phyloP scores from a whole-genome alignment of 1,139 yeast genomes.

The Tardiomyces blankii region DNA sequence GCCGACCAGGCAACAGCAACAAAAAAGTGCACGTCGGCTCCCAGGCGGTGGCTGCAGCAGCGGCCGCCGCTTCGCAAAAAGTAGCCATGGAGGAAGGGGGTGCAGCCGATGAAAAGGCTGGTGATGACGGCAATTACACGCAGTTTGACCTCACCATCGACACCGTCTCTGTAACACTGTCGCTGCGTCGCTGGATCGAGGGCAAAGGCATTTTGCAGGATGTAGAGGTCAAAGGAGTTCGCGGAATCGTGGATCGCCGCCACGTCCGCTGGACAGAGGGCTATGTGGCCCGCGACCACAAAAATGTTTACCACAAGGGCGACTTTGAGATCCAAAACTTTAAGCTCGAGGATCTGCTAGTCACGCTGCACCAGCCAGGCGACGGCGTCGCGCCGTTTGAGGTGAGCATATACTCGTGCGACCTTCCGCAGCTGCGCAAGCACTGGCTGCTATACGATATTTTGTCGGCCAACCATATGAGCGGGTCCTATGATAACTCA shows the following conservation, averaged over 20 bases:
- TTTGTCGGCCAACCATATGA: conserved; percentile 70
- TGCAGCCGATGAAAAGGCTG: conserved; percentile 22
- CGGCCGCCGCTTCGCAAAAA: conserved; percentile 25
- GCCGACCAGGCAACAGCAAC: conserved; percentile 49
- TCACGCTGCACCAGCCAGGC: conserved; percentile 71
- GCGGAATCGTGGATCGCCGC: conserved; percentile 88
- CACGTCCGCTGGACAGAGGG: conserved; percentile 75
- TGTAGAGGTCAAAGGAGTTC: conserved; percentile 68
- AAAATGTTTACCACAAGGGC: conserved; percentile 66
- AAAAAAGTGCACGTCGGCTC: conserved; percentile 50
- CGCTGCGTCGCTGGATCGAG: conserved; percentile 77
- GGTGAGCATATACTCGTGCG: conserved; percentile 79
- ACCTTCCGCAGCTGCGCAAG: conserved; percentile 64
- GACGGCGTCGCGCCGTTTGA: conserved; percentile 66
- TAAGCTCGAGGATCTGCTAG: conserved; percentile 69
- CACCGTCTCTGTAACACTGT: conserved; percentile 68
- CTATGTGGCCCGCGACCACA: conserved; percentile 75
- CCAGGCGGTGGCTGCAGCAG: conserved; percentile 52
- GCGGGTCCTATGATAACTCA: conserved; percentile 90
- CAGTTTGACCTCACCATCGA: conserved; percentile 90
- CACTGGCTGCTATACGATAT: conserved; percentile 91
- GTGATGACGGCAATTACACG: conserved; percentile 88
- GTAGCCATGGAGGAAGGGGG: conserved; percentile 8
- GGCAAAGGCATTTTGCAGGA: conserved; percentile 83
- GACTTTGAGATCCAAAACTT: conserved; percentile 87